A percentile compares a stretch with the other conserved stretches of the same genome.
Evolutionary conservation across 257 asterid genomes (phyloP).

Genomic region (Solanum rostratum): DNA sequence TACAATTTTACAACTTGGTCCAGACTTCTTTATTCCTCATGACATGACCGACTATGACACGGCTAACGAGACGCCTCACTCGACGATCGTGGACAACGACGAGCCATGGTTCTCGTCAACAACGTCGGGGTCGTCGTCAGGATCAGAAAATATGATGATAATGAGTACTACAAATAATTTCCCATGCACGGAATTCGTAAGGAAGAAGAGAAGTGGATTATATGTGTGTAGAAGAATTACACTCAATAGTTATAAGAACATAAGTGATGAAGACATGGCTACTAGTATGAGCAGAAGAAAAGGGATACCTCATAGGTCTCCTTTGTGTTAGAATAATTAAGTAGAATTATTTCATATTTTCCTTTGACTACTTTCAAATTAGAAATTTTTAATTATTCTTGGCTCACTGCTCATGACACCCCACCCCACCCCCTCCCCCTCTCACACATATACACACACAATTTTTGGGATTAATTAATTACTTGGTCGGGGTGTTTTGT

Average conservation of each 20-base stretch:
- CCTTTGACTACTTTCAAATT: background rate
- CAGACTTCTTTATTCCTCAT: slow-evolving; percentile 87
- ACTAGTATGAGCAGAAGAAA: slow-evolving; percentile 87
- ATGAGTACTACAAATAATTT: slow-evolving; percentile 15
- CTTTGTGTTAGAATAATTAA: slow-evolving; percentile 50
- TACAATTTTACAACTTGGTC: slow-evolving; percentile 66
- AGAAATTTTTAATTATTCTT: background rate
- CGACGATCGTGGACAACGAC: slow-evolving; percentile 59
- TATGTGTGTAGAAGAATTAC: slow-evolving; percentile 56
- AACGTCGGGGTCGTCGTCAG: slow-evolving; percentile 37
- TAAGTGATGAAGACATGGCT: slow-evolving; percentile 64
- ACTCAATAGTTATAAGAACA: slow-evolving; percentile 16
- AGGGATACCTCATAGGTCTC: slow-evolving; percentile 94
- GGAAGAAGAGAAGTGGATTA: slow-evolving; percentile 75
- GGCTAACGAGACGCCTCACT: slow-evolving; percentile 49
- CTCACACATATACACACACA: background rate
- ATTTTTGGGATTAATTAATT: slow-evolving; percentile 39
- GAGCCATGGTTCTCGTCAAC: slow-evolving; percentile 33
- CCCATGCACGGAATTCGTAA: slow-evolving; percentile 55
- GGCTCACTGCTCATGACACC: slow-evolving; percentile 1
- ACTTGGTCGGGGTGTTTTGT: slow-evolving; percentile 94
- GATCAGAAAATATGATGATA: slow-evolving; percentile 54
- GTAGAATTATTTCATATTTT: background rate
- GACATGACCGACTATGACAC: slow-evolving; percentile 68
- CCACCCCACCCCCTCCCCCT: background rate